Base-by-base conservation (phyloP, 305 asterid genomes). In the Rubia tinctorum region DNA sequence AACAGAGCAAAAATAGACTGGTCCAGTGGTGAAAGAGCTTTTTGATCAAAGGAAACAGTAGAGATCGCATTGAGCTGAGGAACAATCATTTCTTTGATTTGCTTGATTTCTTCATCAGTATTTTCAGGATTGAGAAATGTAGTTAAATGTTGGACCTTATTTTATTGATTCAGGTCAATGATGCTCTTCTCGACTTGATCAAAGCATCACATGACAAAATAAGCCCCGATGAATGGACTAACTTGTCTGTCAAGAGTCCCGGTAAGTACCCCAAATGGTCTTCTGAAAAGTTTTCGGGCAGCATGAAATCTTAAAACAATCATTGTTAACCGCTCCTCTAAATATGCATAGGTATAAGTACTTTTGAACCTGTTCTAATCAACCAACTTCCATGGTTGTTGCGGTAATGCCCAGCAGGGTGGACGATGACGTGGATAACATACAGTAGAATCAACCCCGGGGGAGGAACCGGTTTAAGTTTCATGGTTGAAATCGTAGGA, bases 131-230 rank as follows among this genome's bases (percentile, higher is more conserved):
- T 61, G 69, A 37, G 42, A 71, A 15, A 4, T 25, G 25, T n/a
- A 6, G 45, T 4, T 9, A 23, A 40, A 1, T 5, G 27, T 34
- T 9, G 30, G 10, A 65, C 27, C 40, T 55, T 2, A 69, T 7
- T 66, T n/a, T 5, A 30, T 23, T 22, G 14, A 40, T 84, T 73
- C 93, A 94, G 99, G 99, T 94, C 23, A 94, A 94, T 77, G 74
- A 80, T 27, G 90, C 97, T 69, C 96, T 94, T 78, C 75, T 84
- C 58, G 94, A 89, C 69, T 80, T 94, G 84, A 84, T 92, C 78
- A 81, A 83, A 79, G 98, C 97, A 65, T 85, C 95, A 55, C 82
- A 83, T 75, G 78, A 69, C 73, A 73, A 43, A 73, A 70, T 37
- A 69, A 82, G 75, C 67, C 85, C 80, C 15, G 72, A 77, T 9